phyloP scores from a whole-genome alignment of 805 yeast species.

The Cyberlindnera misumaiensis region DNA sequence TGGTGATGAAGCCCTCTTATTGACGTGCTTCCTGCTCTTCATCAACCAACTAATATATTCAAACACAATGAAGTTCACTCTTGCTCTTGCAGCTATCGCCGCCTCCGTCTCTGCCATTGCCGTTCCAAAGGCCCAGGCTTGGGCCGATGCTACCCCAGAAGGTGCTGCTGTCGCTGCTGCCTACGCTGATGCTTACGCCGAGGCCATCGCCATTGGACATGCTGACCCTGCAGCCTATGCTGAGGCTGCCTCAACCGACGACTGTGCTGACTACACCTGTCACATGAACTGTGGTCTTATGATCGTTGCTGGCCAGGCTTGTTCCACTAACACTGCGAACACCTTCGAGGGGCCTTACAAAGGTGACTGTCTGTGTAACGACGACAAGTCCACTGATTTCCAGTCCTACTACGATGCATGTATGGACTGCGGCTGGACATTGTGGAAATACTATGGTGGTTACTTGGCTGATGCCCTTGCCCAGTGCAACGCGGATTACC shows the following conservation, averaged over 20 bases:
- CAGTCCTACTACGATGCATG: constrained; percentile 18
- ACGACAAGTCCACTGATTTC: constrained; percentile 3
- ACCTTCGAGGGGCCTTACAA: constrained; percentile 11
- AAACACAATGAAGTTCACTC: constrained; percentile 1
- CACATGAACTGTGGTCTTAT: constrained; percentile 12
- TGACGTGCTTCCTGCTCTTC: too few species aligned
- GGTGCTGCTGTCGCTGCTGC: constrained; percentile 12
- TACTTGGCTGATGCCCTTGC: constrained; percentile 21
- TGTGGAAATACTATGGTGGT: constrained; percentile 25
- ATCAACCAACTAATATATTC: too few species aligned
- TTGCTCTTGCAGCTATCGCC: not conserved
- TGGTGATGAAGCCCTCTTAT: too few species aligned
- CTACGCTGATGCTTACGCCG: constrained; percentile 10
- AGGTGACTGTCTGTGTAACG: constrained; percentile 15
- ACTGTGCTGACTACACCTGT: constrained; percentile 24
- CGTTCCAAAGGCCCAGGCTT: constrained; percentile 7
- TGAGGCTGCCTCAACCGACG: constrained; percentile 20
- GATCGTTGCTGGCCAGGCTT: constrained; percentile 23
- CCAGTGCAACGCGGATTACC: too few species aligned
- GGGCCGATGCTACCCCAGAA: not conserved
- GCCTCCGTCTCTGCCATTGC: constrained; percentile 4
- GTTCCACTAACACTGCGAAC: constrained; percentile 11
- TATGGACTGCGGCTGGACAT: constrained; percentile 32
- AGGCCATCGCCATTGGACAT: constrained; percentile 11
- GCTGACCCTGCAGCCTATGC: constrained; percentile 23